phyloP scores from a whole-genome alignment of 2,329 filamentous ascomycete species.

The Ascochyta fabae region DNA sequence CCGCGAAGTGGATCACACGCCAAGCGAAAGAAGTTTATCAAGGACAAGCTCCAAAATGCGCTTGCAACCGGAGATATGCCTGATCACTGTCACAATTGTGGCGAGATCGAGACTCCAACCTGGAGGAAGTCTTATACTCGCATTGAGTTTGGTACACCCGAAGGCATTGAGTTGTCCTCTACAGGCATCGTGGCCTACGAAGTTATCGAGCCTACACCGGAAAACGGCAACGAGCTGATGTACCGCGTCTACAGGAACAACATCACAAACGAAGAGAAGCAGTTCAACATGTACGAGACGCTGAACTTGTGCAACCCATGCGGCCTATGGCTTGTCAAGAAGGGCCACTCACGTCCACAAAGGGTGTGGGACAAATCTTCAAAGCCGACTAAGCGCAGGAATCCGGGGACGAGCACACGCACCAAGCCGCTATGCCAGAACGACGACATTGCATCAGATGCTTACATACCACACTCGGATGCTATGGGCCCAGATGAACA shows the following conservation, averaged over 20 bases:
- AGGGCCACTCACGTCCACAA: conserved; percentile 80
- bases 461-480: conserved; percentile 36
- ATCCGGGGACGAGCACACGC: conserved; percentile 42
- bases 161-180: conserved; percentile 73
- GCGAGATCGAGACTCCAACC: conserved; percentile 92
- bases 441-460: conserved; percentile 51
- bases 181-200: conserved; percentile 66
- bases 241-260: conserved; percentile 83
- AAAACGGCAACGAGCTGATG: conserved; percentile 65
- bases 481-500: conserved; percentile 24
- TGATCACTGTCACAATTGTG: conserved; percentile 89
- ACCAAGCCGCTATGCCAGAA: conserved; percentile 54
- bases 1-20: conserved; percentile 58
- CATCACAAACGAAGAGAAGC: conserved; percentile 69
- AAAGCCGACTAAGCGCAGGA: conserved; percentile 51
- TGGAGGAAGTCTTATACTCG: conserved; percentile 95
- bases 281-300: conserved; percentile 65
- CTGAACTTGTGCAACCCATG: conserved; percentile 92
- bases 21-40: conserved; percentile 71
- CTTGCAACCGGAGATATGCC: conserved; percentile 85
- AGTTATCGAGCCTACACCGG: conserved; percentile 50
- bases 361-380: conserved; percentile 73
- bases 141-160: conserved; percentile 71
- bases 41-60: conserved; percentile 61
- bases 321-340: conserved; percentile 92